phyloP scores from a whole-genome alignment of 179 eudicot species.

The Amaranthus tricolor region DNA sequence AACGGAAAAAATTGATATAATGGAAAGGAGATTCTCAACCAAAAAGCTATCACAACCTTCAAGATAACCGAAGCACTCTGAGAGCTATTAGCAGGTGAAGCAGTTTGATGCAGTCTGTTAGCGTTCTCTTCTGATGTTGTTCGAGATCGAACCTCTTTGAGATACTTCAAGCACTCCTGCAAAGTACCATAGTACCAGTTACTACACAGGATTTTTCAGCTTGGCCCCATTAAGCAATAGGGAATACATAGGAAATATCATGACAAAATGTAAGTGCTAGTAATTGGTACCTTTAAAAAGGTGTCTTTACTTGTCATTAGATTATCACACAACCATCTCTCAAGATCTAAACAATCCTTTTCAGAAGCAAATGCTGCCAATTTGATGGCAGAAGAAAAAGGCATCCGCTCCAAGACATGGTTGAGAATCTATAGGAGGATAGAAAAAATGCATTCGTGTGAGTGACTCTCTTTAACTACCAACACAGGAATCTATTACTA shows the following conservation, averaged over 20 bases:
- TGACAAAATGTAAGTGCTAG: neutral
- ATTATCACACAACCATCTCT: slow-evolving; percentile 72
- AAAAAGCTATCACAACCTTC: slow-evolving; percentile 53
- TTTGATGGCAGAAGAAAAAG: slow-evolving; percentile 62
- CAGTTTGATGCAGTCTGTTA: slow-evolving; percentile 50
- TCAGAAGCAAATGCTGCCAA: slow-evolving; percentile 75
- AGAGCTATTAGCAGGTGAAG: slow-evolving; percentile 39
- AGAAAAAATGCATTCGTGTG: neutral
- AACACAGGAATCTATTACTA: neutral
- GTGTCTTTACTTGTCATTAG: slow-evolving; percentile 47
- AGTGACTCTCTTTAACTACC: neutral
- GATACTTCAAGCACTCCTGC: slow-evolving; percentile 78
- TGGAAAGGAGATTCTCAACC: neutral
- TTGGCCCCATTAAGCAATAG: neutral
- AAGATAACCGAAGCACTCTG: slow-evolving; percentile 50
- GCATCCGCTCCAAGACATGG: slow-evolving; percentile 72
- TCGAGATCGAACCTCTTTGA: slow-evolving; percentile 55
- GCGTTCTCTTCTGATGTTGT: slow-evolving; percentile 47
- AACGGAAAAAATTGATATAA: too few relatives aligned
- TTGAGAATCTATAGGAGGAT: slow-evolving; percentile 57
- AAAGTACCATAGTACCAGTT: slow-evolving; percentile 21
- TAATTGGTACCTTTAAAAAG: slow-evolving; percentile 63
- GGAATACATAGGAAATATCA: neutral
- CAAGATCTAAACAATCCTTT: slow-evolving; percentile 74
- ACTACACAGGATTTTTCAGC: neutral